Conservation (phyloP, 192 early-diverging fungal genomes). For the Entomortierella chlamydospora region DNA sequence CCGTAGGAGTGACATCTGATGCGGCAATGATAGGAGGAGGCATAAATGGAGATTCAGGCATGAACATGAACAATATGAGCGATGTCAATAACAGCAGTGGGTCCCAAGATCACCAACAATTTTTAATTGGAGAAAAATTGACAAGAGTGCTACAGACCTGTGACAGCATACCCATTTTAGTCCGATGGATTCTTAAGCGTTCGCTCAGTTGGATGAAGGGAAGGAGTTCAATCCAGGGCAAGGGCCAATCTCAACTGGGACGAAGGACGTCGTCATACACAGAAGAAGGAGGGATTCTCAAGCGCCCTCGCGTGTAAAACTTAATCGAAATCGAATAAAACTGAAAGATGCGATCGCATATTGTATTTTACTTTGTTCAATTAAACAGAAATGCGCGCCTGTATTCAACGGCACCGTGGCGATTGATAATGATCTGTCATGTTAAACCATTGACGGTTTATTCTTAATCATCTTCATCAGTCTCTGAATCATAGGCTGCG, state of each 20-base stretch:
- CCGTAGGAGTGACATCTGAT: neutral
- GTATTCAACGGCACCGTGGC: too few relatives aligned
- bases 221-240: slow-evolving; percentile 15
- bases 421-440: too few relatives aligned
- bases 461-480: slow-evolving; percentile 36
- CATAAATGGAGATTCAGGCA: neutral
- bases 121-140: slow-evolving; percentile 22
- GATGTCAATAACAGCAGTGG: neutral
- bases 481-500: slow-evolving; percentile 46
- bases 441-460: too few relatives aligned
- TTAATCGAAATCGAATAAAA: too few relatives aligned
- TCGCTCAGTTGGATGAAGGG: slow-evolving; percentile 43
- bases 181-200: slow-evolving; percentile 48
- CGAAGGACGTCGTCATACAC: slow-evolving; percentile 20
- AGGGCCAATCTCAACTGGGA: neutral
- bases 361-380: neutral
- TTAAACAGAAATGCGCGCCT: too few relatives aligned
- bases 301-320: slow-evolving; percentile 20
- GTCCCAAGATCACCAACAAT: slow-evolving; percentile 1
- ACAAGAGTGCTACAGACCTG: slow-evolving; percentile 37
- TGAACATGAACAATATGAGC: slow-evolving; percentile 3
- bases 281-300: slow-evolving; percentile 40
- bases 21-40: neutral
- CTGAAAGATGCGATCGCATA: neutral
- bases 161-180: slow-evolving; percentile 51